phyloP scores from a whole-genome alignment of 169 alveolate genomes.

The Hepatocystis sp. region DNA sequence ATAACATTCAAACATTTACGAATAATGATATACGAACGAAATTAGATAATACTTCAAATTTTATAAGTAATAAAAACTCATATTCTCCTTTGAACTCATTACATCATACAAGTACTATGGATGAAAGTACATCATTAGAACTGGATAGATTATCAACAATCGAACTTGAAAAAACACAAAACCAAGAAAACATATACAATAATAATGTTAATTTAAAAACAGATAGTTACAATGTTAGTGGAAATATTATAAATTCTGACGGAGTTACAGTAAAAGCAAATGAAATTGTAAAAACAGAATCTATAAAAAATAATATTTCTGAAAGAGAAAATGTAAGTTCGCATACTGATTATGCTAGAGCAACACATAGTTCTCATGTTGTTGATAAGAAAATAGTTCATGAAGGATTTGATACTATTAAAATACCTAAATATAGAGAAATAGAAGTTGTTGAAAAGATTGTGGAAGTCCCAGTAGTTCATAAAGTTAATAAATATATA shows the following conservation, averaged over 20 bases:
- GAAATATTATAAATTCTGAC: not conserved
- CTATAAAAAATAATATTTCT: constrained; percentile 13
- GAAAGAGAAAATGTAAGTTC: constrained; percentile 43
- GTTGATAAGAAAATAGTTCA: constrained; percentile 82
- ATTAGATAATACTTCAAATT: not conserved
- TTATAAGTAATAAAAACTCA: constrained; percentile 7
- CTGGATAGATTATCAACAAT: not conserved
- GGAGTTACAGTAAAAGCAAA: constrained; percentile 4
- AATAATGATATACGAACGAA: constrained; percentile 19
- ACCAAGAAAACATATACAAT: not conserved
- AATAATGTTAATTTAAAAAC: not conserved
- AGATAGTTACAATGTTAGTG: not conserved
- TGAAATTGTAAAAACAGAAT: constrained; percentile 17
- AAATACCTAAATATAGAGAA: constrained; percentile 83
- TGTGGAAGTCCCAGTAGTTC: constrained; percentile 86
- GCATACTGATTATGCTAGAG: constrained; percentile 81
- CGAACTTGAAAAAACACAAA: not conserved
- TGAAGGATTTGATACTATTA: constrained; percentile 86
- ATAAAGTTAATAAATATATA: constrained; percentile 83
- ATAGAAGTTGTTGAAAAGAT: constrained; percentile 84
- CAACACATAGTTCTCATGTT: constrained; percentile 77
- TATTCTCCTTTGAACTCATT: not conserved
- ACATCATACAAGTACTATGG: not conserved
- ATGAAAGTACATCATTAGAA: not conserved
- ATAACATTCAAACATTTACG: constrained; percentile 41